Base-by-base conservation (phyloP, 1,284 basidiomycete genomes). In the Volvariella surrecta region DNA sequence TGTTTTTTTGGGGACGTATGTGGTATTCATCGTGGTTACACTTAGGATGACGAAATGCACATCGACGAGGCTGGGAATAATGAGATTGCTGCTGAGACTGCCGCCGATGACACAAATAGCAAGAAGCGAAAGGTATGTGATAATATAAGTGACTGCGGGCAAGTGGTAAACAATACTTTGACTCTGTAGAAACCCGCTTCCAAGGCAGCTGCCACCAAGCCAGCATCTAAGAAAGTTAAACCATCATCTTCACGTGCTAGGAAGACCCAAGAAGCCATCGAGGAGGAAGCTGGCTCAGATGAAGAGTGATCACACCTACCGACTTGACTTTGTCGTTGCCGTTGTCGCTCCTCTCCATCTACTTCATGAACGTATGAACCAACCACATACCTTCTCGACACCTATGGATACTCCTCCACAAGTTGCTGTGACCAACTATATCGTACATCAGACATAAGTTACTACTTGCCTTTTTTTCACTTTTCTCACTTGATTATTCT, bases 51-150 rank as follows among this genome's bases (percentile, higher is more conserved):
- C 13, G 44, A 41, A n/a, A 39, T 39, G 40, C 22, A 9, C n/a
- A 40, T 42, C 3, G 37, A 22, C 9, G 15, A 45, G 4, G n/a
- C 10, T 10, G 40, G 19, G 15, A 40, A 9, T 8, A 17, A 13
- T 3, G 35, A 43, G 6, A 35, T 8, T 7, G 39, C 32, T 19
- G 34, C n/a, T 9, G 15, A 15, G 18, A 4, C 15, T 37, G 4
- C 34, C 34, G 34, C 34, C 34, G 34, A 16, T 9, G 38, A 43
- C 19, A 28, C 41, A 35, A 46, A 39, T 16, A 40, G 45, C 20
- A 46, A 46, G 40, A 46, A 46, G 20, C 34, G 45, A 31, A 46
- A 46, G 45, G 45, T 43, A 22, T n/a, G 32, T 37, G 6, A 4
- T 35, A 6, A 35, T 7, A 4, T 19, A 8, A 6, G 24, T 28